A percentile compares a stretch with the other conserved stretches of the same genome.
phyloP scores from a whole-genome alignment of 2,329 filamentous ascomycete species.

The Dactylellina cionopaga region DNA sequence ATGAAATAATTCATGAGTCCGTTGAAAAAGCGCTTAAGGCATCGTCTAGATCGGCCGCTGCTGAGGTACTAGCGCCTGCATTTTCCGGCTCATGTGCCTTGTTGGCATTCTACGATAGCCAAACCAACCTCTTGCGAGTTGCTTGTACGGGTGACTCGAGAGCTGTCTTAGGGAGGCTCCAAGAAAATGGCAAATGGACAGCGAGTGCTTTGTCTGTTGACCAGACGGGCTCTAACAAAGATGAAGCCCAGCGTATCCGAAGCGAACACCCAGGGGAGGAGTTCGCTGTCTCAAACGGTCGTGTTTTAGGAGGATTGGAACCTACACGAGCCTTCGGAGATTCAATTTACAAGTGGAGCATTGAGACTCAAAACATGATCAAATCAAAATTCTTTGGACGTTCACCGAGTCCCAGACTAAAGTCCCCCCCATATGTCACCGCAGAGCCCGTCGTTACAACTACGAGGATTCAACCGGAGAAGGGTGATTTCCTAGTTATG shows the following conservation, averaged over 20 bases:
- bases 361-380: conserved; percentile 82
- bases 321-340: conserved; percentile 95
- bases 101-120: conserved; percentile 93
- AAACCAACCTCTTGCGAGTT: conserved; percentile 85
- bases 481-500: conserved; percentile 94
- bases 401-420: conserved; percentile 77
- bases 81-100: conserved; percentile 97
- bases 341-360: conserved; percentile 94
- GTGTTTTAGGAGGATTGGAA: conserved; percentile 90
- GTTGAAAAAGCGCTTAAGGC: conserved; percentile 90
- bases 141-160: conserved; percentile 97
- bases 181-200: conserved; percentile 84
- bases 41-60: conserved; percentile 87
- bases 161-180: conserved; percentile 84
- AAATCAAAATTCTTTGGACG: conserved; percentile 88
- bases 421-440: conserved; percentile 95
- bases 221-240: conserved; percentile 88
- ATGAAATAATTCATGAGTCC: conserved; percentile 94
- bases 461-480: conserved; percentile 86
- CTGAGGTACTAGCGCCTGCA: conserved; percentile 89
- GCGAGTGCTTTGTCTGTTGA: conserved; percentile 90
- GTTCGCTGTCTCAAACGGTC: conserved; percentile 85
- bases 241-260: conserved; percentile 83
- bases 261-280: conserved; percentile 89
- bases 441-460: conserved; percentile 95